Evolutionary conservation across 345 rosid genomes (phyloP).

Genomic region (Euphorbia pulcherrima): DNA sequence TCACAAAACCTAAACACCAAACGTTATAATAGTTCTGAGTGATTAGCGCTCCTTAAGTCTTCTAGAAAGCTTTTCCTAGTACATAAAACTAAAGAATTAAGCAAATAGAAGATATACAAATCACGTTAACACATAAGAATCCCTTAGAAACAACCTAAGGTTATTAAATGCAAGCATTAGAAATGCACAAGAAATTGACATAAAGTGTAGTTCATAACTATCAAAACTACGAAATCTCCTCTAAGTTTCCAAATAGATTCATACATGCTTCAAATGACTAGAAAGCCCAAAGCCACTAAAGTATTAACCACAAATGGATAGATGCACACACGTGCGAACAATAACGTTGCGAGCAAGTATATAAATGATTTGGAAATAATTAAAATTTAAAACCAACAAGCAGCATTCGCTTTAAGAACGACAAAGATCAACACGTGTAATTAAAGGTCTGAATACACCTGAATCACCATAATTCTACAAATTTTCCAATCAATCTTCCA

Average conservation of each 20-base stretch:
- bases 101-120: background rate
- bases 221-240: background rate
- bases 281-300: background rate
- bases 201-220: background rate
- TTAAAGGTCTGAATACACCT: background rate
- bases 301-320: background rate
- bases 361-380: background rate
- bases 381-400: background rate
- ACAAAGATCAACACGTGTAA: background rate
- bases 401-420: background rate
- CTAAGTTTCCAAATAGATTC: conserved; percentile 1
- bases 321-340: background rate
- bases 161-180: background rate
- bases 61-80: background rate
- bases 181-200: background rate
- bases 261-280: background rate
- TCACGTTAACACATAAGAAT: background rate
- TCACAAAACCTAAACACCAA: background rate
- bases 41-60: background rate
- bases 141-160: background rate
- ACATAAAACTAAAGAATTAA: background rate
- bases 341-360: background rate
- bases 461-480: background rate
- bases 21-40: background rate
- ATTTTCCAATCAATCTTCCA: background rate